Conservation (phyloP, 169 alveolate genomes). For the Plasmodium berghei region DNA sequence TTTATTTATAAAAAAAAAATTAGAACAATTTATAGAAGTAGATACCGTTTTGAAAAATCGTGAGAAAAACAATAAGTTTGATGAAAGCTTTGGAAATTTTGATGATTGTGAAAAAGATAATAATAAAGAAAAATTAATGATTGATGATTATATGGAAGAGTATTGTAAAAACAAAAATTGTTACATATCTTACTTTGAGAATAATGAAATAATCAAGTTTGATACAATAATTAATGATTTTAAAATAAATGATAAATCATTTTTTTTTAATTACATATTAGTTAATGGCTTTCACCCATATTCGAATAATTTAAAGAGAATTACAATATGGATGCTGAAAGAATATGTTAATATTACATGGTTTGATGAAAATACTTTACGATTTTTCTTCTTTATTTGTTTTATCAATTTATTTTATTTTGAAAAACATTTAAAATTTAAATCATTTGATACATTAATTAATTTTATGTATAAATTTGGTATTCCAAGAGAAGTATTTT, state of each 20-base stretch:
- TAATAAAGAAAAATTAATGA: slow-evolving; percentile 16
- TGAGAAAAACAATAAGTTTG: not conserved
- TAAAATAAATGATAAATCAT: slow-evolving; percentile 43
- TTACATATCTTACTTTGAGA: slow-evolving; percentile 11
- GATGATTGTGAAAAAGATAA: not conserved
- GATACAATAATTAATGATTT: slow-evolving; percentile 30
- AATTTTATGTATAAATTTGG: slow-evolving; percentile 66
- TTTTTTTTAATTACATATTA: slow-evolving; percentile 45
- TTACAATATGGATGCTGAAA: slow-evolving; percentile 44
- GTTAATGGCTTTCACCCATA: slow-evolving; percentile 47
- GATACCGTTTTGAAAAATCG: not conserved
- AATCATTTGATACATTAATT: slow-evolving; percentile 50
- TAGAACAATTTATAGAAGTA: slow-evolving; percentile 17
- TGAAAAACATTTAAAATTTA: slow-evolving; percentile 65
- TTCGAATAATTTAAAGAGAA: slow-evolving; percentile 59
- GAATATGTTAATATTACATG: slow-evolving; percentile 35
- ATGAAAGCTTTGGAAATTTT: not conserved
- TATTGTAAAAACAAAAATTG: slow-evolving; percentile 26
- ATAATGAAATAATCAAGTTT: slow-evolving; percentile 18
- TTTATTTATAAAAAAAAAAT: slow-evolving; percentile 13
- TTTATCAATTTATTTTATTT: slow-evolving; percentile 64
- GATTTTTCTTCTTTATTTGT: slow-evolving; percentile 41
- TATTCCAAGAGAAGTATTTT: slow-evolving; percentile 40
- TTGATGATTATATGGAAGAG: slow-evolving; percentile 49
- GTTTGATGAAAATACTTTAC: slow-evolving; percentile 42